Conservation (phyloP, 768 basidiomycete genomes). For the Mycena latifolia region DNA sequence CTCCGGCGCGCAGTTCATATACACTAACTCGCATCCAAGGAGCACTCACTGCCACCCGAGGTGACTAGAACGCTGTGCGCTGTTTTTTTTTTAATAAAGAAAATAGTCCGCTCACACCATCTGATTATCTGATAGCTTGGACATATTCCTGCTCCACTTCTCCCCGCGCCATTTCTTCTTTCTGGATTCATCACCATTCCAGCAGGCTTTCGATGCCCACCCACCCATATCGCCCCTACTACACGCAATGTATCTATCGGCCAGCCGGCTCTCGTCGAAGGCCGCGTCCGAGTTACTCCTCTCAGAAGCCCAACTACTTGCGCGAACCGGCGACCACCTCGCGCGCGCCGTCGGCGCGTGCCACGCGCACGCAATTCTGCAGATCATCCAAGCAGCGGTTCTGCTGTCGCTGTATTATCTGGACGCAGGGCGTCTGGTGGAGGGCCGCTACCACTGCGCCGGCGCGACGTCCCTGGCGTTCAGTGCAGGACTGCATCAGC, state of each 20-base stretch:
- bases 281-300: background rate
- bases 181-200: background rate
- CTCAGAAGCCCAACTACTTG: slow-evolving; percentile 10
- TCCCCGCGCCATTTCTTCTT: slow-evolving; percentile 16
- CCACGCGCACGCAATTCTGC: background rate
- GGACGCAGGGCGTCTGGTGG: slow-evolving; percentile 1
- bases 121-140: slow-evolving; percentile 4
- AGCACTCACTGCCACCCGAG: background rate
- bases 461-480: slow-evolving; percentile 29
- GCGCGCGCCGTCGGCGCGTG: background rate
- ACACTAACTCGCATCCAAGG: background rate
- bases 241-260: slow-evolving; percentile 28
- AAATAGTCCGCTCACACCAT: too few relatives aligned
- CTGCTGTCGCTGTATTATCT: slow-evolving; percentile 30
- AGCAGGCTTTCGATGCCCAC: background rate
- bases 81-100: background rate
- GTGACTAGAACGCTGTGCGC: background rate
- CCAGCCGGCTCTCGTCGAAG: slow-evolving; percentile 6
- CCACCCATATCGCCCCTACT: background rate
- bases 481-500: slow-evolving; percentile 19
- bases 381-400: slow-evolving; percentile 23
- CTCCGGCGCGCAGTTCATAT: background rate
- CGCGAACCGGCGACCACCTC: background rate
- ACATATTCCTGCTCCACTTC: slow-evolving; percentile 12
- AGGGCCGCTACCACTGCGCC: slow-evolving; percentile 18